Evolutionary conservation across 495 filamentous ascomycete genomes (phyloP), one percentile per base, ranked within the genome.

Genomic region (Penicillium salamii): DNA sequence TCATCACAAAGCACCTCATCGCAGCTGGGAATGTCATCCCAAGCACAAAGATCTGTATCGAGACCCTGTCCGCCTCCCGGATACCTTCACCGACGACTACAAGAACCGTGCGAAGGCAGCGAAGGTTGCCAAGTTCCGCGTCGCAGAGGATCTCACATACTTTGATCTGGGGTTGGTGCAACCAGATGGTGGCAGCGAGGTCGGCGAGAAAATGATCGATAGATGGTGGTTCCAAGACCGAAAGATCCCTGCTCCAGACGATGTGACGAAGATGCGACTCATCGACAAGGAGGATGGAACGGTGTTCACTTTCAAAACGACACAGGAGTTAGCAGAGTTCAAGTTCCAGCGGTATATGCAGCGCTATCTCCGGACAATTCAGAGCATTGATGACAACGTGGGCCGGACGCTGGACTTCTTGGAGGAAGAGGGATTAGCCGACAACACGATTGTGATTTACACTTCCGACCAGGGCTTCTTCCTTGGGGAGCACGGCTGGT

Each of bases 281-380:
- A 70, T 73, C 15, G 70, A 72, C 49, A 70, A 70, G 36, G 69
- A 72, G 8, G 63, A 63, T 12, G 70, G 67, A 5, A 62, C 58
- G 1, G 55, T 65, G 1, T 74, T 71, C 48, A 67, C 62, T 1
- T 76, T 76, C 47, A 43, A 55, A 12, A 59, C 59, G 1, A 32
- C 8, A 14, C 41, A 50, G 5, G 71, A 76, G 36, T 64, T 76
- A 6, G 56, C 61, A 40, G 61, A 73, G 43, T 76, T 74, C 63
- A 76, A 76, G 42, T 76, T 67, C 49, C 72, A 76, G 57, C 63
- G 72, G 7, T 76, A 76, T 49, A 72, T 76, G 70, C 68, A 76
- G 55, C 61, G 72, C 15, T 76, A 76, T 39, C 54, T 76, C 4
- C 65, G 71, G 20, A 71, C 70, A 2, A 69, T 73, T 43, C 69